These are phyloP conservation scores for Spizellomyces punctatus DNA, from an alignment of 192 early-diverging fungal genomes.

Conservation along the genomic window DNA sequence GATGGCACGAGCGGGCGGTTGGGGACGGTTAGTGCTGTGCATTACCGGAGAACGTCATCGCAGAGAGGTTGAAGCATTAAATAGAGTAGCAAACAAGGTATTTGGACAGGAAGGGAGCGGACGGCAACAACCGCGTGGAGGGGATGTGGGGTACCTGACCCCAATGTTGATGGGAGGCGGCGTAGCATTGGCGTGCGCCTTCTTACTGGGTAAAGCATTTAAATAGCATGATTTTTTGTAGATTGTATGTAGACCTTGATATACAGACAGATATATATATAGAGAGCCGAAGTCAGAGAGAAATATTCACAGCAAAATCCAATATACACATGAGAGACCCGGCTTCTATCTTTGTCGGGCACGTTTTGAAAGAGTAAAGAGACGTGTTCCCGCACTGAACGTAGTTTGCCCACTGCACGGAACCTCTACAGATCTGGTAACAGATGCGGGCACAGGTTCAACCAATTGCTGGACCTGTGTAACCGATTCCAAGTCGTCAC, in stretches of 20 bases:
- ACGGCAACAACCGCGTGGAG: not conserved
- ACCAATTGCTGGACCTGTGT: too few species aligned
- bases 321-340: not conserved
- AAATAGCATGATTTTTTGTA: conserved; percentile 20
- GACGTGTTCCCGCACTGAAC: too few species aligned
- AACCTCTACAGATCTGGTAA: too few species aligned
- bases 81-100: not conserved
- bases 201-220: conserved; percentile 45
- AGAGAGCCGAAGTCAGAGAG: not conserved
- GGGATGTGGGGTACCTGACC: conserved; percentile 3
- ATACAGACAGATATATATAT: not conserved
- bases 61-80: not conserved
- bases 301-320: not conserved
- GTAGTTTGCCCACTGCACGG: too few species aligned
- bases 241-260: not conserved
- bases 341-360: not conserved
- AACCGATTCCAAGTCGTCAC: too few species aligned
- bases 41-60: not conserved
- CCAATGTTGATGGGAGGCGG: conserved; percentile 40
- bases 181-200: conserved; percentile 45
- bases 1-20: conserved; percentile 76
- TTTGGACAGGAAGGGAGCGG: not conserved
- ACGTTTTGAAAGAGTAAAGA: too few species aligned
- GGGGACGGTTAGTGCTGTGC: conserved; percentile 58
- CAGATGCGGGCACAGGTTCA: too few species aligned